Base-by-base conservation (phyloP, 176 grass and related monocot species). In the Olyra latifolia region DNA sequence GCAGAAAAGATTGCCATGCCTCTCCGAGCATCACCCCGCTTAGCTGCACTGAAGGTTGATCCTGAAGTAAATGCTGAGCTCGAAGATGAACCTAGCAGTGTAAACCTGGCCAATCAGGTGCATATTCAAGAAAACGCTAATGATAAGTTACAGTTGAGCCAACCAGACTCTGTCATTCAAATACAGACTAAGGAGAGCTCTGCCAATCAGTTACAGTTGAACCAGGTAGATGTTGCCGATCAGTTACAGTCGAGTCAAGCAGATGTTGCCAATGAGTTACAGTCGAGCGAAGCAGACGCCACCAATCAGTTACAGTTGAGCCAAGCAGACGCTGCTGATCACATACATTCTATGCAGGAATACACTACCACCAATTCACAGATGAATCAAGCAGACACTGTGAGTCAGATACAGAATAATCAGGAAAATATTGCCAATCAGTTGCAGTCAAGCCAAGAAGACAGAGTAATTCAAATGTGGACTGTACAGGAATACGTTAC, bases 41-140 rank as follows among this genome's bases (percentile, higher is more conserved):
- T 89, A 60, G 84, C 89, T 82, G 86, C 83, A 46, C 20, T 75
- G 50, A 82, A 85, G 61, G 77, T 45, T 50, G 54, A 82, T 61
- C 62, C 69, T 42, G 78, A 81, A 76, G 43, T 43, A 63, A 77
- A 57, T 35, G 17, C 25, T 6, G 41, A 73, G 19, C 71, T 45
- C 14, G 40, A 80, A 72, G 53, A 81, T 82, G 29, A 43, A 72
- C 24, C 11, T 0, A 15, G 27, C 14, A 72, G 14, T 50, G 15
- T 66, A 72, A 60, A 76, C 28, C 66, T 45, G 68, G 62, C 63
- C 27, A 59, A 80, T 60, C 69, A n/a, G 43, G 54, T 84, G 62
- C 71, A 56, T 32, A 43, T 53, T 54, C 44, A 69, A 84, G 43
- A 53, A 39, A 62, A 80, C 5, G 28, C 55, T 22, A 54, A 19